Evolutionary conservation across 129 eudicot genomes (phyloP), one percentile per base, ranked within the genome.

Genomic region (Saussurea involucrata): DNA sequence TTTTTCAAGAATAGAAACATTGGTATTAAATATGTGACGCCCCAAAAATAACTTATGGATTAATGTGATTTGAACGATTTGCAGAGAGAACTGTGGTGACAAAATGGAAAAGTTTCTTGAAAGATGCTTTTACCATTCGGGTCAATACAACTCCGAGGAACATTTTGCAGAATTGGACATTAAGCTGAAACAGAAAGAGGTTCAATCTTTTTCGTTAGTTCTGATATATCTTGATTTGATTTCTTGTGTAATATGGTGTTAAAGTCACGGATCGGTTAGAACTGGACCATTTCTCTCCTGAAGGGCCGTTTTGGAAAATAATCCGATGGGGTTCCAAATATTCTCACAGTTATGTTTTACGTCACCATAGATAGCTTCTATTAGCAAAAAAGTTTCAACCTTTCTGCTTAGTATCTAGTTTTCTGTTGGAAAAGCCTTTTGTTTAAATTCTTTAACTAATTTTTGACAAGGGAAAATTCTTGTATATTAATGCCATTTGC

Each of bases 121-220:
- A 15, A 83, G 95, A 80, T 93, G 98, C 82, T 93, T 87, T 77
- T 93, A 93, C 82, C 97, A 90, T 61, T 88, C 97, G 33, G 98
- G 98, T 78, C 97, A 87, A 63, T 93, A 93, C 66, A 66, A 86
- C 68, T 90, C 93, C 0, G 97, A 89, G 83, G 92, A 88, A 42
- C 77, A 93, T 80, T 93, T 93, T 76, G 75, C 86, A 0, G 90
- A 84, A 74, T 72, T 93, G 81, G 88, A 87, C 69, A 24, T 63
- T 78, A 88, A 88, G 80, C 80, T 93, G 24, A 87, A 84, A 63
- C 88, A 87, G 49, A 88, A 86, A 84, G 97, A 93, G 97, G 98
- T 90, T 21, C 3, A 8, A 22, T 57, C 61, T 80, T 73, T 73
- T 72, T 37, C 21, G 69, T 34, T 65, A 44, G 1, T 34, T 74